phyloP scores from a whole-genome alignment of 1,284 basidiomycete species.

The Leccinum pseudoinsigne region DNA sequence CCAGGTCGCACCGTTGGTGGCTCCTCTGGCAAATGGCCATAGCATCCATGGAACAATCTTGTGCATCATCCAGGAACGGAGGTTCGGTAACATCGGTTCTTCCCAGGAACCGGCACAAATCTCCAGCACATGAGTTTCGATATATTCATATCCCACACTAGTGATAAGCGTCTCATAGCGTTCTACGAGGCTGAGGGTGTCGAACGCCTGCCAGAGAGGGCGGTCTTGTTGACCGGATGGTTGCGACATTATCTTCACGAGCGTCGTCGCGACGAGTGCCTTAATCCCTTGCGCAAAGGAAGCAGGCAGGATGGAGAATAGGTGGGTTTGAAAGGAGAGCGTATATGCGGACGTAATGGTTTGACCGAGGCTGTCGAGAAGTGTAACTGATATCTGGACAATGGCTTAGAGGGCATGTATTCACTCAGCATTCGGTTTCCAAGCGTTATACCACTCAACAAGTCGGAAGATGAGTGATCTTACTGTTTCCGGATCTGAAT shows the following conservation, averaged over 20 bases:
- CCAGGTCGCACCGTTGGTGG: constrained; percentile 49
- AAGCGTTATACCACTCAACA: constrained; percentile 65
- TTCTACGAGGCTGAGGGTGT: constrained; percentile 76
- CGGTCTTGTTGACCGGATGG: constrained; percentile 35
- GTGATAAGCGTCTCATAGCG: constrained; percentile 85
- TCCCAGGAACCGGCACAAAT: constrained; percentile 73
- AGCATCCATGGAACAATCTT: constrained; percentile 85
- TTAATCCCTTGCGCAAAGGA: constrained; percentile 67
- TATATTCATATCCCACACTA: constrained; percentile 82
- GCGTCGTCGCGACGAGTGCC: constrained; percentile 56
- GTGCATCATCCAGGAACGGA: constrained; percentile 76
- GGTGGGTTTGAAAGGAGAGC: constrained; percentile 65
- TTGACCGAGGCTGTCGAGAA: constrained; percentile 51
- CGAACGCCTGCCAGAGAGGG: constrained; percentile 62
- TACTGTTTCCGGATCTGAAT: constrained; percentile 48
- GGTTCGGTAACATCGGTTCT: constrained; percentile 57
- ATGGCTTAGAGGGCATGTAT: constrained; percentile 14
- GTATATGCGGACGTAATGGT: constrained; percentile 61
- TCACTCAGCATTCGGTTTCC: constrained; percentile 62
- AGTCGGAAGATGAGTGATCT: constrained; percentile 54
- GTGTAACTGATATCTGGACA: constrained; percentile 13
- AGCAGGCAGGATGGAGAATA: constrained; percentile 67
- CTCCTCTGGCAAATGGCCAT: constrained; percentile 70
- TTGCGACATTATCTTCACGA: constrained; percentile 39
- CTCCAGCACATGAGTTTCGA: constrained; percentile 69